phyloP scores from a whole-genome alignment of 805 yeast species.

The Yamadazyma nakazawae region DNA sequence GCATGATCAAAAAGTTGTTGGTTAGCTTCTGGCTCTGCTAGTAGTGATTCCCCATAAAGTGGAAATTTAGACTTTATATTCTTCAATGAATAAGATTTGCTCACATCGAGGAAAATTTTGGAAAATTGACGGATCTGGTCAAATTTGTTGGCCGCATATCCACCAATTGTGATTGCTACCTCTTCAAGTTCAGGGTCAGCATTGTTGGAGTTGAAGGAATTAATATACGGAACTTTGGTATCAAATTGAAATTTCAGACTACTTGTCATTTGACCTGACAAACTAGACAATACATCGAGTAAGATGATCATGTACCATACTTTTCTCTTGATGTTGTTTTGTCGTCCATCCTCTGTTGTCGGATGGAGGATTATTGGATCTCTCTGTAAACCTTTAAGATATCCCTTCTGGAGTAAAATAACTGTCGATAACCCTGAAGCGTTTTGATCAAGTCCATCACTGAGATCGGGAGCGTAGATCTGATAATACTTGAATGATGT shows the following conservation, averaged over 20 bases:
- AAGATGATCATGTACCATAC: conserved; percentile 30
- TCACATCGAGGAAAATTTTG: not conserved
- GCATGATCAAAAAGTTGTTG: not conserved
- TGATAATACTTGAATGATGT: conserved; percentile 50
- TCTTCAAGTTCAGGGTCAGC: not conserved
- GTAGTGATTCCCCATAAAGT: not conserved
- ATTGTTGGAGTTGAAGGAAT: conserved; percentile 1
- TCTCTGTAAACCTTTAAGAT: conserved; percentile 61
- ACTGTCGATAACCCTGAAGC: conserved; percentile 53
- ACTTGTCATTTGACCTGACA: conserved; percentile 29
- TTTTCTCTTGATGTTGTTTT: conserved; percentile 28
- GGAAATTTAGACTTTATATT: not conserved
- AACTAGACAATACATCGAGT: conserved; percentile 21
- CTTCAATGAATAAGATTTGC: not conserved
- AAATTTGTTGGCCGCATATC: not conserved
- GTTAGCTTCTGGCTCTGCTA: not conserved
- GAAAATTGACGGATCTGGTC: not conserved
- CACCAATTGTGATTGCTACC: not conserved
- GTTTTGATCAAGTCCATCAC: conserved; percentile 57
- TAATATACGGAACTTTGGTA: conserved; percentile 22
- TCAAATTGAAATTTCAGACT: conserved; percentile 26
- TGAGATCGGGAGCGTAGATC: conserved; percentile 48
- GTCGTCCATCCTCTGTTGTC: conserved; percentile 17
- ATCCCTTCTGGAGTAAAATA: conserved; percentile 60
- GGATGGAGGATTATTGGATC: conserved; percentile 48